Evolutionary conservation across 331 rosid genomes (phyloP).

Genomic region (Malus hybrid): DNA sequence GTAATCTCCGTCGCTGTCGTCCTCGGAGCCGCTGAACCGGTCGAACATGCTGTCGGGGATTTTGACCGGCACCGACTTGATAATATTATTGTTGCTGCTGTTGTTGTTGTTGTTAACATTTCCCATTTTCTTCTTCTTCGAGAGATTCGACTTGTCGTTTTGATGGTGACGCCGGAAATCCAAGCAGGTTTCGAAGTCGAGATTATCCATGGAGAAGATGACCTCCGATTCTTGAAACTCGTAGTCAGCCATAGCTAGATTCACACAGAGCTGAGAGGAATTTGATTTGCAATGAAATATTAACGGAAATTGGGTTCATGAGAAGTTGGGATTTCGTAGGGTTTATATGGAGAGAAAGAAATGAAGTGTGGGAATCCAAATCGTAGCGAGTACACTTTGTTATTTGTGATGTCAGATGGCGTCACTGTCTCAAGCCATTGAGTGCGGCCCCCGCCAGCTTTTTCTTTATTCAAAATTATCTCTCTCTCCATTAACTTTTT

Average conservation of each 20-base stretch:
- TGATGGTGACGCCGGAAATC: conserved; percentile 3
- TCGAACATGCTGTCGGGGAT: conserved; percentile 33
- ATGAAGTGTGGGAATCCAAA: background rate
- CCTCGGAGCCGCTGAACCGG: background rate
- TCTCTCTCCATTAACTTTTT: background rate
- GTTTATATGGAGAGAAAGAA: conserved; percentile 14
- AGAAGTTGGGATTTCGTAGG: background rate
- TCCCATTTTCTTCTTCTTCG: background rate
- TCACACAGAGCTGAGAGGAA: background rate
- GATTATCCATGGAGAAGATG: conserved; percentile 39
- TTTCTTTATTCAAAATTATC: background rate
- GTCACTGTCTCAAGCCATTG: conserved; percentile 34
- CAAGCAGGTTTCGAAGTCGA: background rate
- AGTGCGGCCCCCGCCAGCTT: conserved; percentile 48
- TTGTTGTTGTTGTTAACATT: background rate
- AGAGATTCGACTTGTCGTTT: background rate
- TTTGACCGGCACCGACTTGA: conserved; percentile 43
- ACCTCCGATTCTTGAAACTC: conserved; percentile 73
- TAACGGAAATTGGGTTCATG: background rate
- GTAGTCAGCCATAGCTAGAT: conserved; percentile 34
- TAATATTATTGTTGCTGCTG: background rate
- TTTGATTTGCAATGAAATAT: background rate
- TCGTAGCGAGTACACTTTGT: conserved; percentile 41
- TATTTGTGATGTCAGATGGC: conserved; percentile 37
- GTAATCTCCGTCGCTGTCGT: conserved; percentile 12